phyloP scores from a whole-genome alignment of 75 land plant species.

The Larix kaempferi region DNA sequence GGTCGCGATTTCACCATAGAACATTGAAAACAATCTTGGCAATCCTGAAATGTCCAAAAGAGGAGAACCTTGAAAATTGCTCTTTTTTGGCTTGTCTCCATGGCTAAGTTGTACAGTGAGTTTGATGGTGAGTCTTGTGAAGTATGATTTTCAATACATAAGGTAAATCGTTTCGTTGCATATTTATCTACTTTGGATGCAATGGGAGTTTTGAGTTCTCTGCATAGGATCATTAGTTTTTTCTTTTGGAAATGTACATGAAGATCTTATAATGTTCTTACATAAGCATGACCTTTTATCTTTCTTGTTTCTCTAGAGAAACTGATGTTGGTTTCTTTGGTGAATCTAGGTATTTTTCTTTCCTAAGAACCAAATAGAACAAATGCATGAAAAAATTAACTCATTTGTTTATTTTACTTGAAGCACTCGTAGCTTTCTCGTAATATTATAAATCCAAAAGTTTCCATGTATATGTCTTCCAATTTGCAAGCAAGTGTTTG shows the following conservation, averaged over 20 bases:
- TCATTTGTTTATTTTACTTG: constrained; percentile 3
- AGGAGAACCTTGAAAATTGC: background rate
- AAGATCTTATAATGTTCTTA: background rate
- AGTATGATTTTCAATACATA: no score
- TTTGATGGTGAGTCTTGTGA: background rate
- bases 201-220: no score
- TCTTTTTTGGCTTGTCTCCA: no score
- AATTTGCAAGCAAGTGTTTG: background rate
- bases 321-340: background rate
- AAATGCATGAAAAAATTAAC: background rate
- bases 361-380: background rate
- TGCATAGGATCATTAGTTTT: no score
- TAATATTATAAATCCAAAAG: background rate
- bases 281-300: no score
- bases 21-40: background rate
- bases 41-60: background rate
- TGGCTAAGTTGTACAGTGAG: no score
- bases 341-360: background rate
- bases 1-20: no score
- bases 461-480: background rate
- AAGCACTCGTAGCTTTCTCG: background rate
- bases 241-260: background rate
- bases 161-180: no score
- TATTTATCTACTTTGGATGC: no score
- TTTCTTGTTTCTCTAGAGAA: no score